A percentile compares a stretch with the other conserved stretches of the same genome.
Evolutionary conservation across 2,329 filamentous ascomycete genomes (phyloP).

Genomic region (Cordyceps cateniannulata): DNA sequence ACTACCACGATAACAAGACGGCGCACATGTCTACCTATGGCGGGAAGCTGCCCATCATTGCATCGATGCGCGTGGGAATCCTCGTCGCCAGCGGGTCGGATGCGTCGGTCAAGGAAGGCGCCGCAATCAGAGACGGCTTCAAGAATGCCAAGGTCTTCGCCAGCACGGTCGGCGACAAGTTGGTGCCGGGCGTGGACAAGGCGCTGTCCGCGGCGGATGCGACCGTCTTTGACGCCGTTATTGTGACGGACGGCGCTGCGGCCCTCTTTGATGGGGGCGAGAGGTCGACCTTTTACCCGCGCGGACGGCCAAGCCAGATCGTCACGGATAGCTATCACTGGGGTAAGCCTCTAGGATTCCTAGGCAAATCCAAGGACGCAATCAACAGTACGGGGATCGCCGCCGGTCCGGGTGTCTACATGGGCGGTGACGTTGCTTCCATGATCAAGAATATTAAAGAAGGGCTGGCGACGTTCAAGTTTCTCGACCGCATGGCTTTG

Average conservation of each 20-base stretch:
- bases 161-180: conserved; percentile 53
- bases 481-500: conserved; percentile 55
- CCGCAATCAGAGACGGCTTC: conserved; percentile 43
- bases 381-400: conserved; percentile 39
- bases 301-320: conserved; percentile 57
- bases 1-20: conserved; percentile 65
- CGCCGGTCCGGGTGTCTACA: conserved; percentile 36
- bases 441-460: conserved; percentile 44
- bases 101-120: conserved; percentile 42
- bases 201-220: conserved; percentile 63
- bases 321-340: conserved; percentile 57
- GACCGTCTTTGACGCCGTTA: conserved; percentile 54
- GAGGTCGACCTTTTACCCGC: conserved; percentile 53
- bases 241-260: conserved; percentile 50
- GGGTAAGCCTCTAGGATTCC: conserved; percentile 61
- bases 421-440: conserved; percentile 24
- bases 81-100: conserved; percentile 40
- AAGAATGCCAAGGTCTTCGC: conserved; percentile 46
- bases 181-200: conserved; percentile 47
- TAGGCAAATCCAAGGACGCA: conserved; percentile 39
- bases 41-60: conserved; percentile 51
- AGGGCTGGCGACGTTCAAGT: conserved; percentile 59
- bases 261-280: conserved; percentile 39
- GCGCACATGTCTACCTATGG: conserved; percentile 53
- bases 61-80: conserved; percentile 57